A percentile compares a stretch with the other conserved stretches of the same genome.
phyloP scores from a whole-genome alignment of 179 eudicot species.

The Silene coronaria region DNA sequence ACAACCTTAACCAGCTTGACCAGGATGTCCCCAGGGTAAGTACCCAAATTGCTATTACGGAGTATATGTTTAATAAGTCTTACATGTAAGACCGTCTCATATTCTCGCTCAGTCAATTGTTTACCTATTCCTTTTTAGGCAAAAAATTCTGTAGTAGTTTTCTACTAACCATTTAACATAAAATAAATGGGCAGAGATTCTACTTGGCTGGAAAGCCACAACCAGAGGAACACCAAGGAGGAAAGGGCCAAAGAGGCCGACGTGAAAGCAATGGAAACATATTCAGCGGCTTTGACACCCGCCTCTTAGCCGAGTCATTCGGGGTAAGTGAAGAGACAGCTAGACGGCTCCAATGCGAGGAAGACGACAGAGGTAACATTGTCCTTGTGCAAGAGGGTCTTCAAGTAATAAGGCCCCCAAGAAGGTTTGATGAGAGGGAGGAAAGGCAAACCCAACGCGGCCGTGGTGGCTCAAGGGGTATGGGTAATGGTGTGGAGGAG shows the following conservation, averaged over 20 bases:
- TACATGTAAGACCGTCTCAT: not conserved
- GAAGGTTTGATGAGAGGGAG: conserved; percentile 11
- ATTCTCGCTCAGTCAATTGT: not conserved
- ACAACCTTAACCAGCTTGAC: conserved; percentile 66
- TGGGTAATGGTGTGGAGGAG: conserved; percentile 55
- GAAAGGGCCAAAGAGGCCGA: conserved; percentile 5
- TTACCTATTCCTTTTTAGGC: too few relatives aligned
- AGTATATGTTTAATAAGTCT: too few relatives aligned
- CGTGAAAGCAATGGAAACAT: conserved; percentile 33
- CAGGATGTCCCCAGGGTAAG: conserved; percentile 37
- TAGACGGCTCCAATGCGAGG: conserved; percentile 37
- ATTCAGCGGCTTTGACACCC: conserved; percentile 41
- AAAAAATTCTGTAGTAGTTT: too few relatives aligned
- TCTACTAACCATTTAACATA: not conserved
- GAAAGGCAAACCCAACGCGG: conserved; percentile 10
- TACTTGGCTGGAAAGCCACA: conserved; percentile 61
- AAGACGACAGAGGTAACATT: conserved; percentile 65
- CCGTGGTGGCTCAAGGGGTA: not conserved
- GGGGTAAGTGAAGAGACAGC: conserved; percentile 46
- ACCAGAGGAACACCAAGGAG: conserved; percentile 20
- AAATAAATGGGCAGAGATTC: conserved; percentile 41
- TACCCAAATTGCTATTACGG: not conserved
- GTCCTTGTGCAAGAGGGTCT: conserved; percentile 40
- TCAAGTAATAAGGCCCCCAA: conserved; percentile 53
- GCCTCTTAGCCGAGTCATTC: conserved; percentile 42